These are phyloP conservation scores for Salix exigua DNA, from an alignment of 345 rosid species.

Conservation along the genomic window DNA sequence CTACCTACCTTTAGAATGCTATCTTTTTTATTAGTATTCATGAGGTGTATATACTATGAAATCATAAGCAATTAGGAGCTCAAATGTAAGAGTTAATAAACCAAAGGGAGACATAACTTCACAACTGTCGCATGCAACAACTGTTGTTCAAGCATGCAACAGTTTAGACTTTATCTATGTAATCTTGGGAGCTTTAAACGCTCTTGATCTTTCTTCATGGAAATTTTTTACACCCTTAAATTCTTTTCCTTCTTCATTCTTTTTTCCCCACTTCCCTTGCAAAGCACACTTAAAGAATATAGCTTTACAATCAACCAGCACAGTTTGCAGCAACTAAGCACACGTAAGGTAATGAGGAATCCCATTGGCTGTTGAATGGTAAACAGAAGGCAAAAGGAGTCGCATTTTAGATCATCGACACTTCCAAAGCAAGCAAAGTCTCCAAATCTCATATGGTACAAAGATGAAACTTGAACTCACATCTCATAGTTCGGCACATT, in stretches of 20 bases:
- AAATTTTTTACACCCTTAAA: not conserved
- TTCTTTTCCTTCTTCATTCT: not conserved
- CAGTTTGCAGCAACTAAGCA: not conserved
- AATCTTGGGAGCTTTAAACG: not conserved
- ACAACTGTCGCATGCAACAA: not conserved
- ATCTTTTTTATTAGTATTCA: not conserved
- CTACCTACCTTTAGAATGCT: not conserved
- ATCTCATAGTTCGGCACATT: slow-evolving; percentile 45
- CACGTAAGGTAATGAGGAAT: not conserved
- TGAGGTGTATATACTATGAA: not conserved
- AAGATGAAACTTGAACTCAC: slow-evolving; percentile 37
- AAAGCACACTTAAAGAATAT: not conserved
- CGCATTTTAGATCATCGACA: not conserved
- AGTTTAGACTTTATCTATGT: not conserved
- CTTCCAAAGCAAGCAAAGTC: not conserved
- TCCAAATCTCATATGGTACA: not conserved
- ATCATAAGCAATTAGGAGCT: not conserved
- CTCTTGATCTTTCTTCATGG: not conserved
- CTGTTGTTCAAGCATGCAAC: not conserved
- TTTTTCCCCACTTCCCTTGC: not conserved
- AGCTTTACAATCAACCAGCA: not conserved
- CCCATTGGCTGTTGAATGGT: not conserved
- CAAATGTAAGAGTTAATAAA: not conserved
- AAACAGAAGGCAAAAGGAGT: not conserved
- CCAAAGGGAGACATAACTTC: not conserved